Base-by-base conservation (phyloP, 1,284 basidiomycete species). In the Rhodotorula glutinis region DNA sequence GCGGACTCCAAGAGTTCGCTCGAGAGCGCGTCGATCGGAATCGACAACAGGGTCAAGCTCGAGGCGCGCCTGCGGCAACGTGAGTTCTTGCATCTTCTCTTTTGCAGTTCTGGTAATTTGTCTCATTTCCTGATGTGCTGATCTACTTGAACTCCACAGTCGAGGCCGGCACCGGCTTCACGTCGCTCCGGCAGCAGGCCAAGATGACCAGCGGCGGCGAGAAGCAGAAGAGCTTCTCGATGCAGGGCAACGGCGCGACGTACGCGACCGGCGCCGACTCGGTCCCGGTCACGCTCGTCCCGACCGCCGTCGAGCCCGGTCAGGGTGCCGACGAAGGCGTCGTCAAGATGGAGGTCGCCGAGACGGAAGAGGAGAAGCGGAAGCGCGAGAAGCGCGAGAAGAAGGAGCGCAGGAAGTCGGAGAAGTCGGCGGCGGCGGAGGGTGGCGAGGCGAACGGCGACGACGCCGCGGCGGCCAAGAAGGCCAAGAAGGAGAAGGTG, bases 21-120 rank as follows among this genome's bases (percentile, higher is more conserved):
- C 58, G 89, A 91, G 23, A 87, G 91, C 0, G 73, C 77, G 8
- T 86, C 91, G 74, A 87, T 98, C 77, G 95, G 95, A 72, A 82
- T 97, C 72, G 90, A 93, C 77, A 91, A 93, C 80, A 90, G 95
- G 56, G 87, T 89, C 71, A 97, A 96, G 81, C 88, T 98, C 70
- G 96, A 98, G 81, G 91, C 92, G 23, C 88, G 95, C 51, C 82
- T 98, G 53, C 90, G 92, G 46, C 87, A 88, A 2, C 84, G 53
- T 55, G 53, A 40, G 53, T 29, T 21, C 14, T 27, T 16, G 23
- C 33, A 5, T 27, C n/a, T 27, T 29, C 38, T 43, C n/a, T 25
- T 40, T 2, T 40, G 23, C 40, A 1, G n/a, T 23, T 4, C 16
- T 11, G n/a, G 16, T 43, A 17, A 17, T 17, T 43, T 17, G 41